A percentile compares a stretch with the other conserved stretches of the same genome.
Evolutionary conservation across 345 rosid species (phyloP).

Genomic region (Eucalyptus globulus): DNA sequence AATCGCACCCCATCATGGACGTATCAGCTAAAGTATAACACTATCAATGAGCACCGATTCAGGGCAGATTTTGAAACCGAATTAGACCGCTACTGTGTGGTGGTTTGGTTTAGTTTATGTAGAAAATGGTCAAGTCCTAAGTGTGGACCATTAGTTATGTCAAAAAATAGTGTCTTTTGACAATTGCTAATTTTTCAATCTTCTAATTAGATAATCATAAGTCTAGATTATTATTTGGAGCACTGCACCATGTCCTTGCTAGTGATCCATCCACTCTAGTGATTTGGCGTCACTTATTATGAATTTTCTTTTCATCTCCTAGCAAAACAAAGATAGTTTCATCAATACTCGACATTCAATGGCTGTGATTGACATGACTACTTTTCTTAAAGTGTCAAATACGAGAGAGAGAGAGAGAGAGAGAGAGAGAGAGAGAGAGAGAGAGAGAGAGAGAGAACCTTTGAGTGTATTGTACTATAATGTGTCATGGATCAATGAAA

Average conservation of each 20-base stretch:
- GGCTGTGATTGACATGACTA: not conserved
- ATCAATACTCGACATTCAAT: not conserved
- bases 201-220: not conserved
- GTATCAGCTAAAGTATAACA: too few relatives aligned
- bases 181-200: not conserved
- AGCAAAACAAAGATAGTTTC: not conserved
- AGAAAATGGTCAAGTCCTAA: not conserved
- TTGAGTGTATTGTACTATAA: not conserved
- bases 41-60: too few relatives aligned
- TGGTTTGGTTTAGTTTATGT: rapidly evolving
- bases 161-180: not conserved
- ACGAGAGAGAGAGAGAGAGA: not conserved
- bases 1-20: too few relatives aligned
- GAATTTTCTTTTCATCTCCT: not conserved
- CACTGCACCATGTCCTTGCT: not conserved
- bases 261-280: not conserved
- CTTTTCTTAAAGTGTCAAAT: not conserved
- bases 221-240: not conserved
- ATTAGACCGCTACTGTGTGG: not conserved
- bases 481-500: too few relatives aligned
- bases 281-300: not conserved
- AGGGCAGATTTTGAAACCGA: not conserved
- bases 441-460: not conserved
- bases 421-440: too few relatives aligned
- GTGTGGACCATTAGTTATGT: not conserved